Conservation (phyloP, 1,284 basidiomycete species). For the Pseudozyma hubeiensis region DNA sequence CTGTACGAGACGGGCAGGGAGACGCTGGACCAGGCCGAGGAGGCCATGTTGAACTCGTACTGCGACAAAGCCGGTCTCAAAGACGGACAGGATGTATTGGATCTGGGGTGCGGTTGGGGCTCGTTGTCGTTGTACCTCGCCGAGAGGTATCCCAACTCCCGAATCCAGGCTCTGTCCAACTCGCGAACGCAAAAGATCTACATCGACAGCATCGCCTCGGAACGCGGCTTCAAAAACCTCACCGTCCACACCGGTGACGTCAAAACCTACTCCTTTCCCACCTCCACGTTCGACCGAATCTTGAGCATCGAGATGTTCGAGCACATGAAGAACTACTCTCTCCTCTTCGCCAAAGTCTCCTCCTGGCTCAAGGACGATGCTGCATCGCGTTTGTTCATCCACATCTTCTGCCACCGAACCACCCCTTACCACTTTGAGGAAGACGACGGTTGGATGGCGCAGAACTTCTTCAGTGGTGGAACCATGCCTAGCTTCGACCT, state of each 20-base stretch:
- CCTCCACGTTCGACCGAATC: slow-evolving; percentile 76
- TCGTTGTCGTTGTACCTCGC: slow-evolving; percentile 79
- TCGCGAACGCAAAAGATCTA: slow-evolving; percentile 78
- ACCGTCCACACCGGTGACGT: slow-evolving; percentile 79
- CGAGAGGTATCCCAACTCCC: slow-evolving; percentile 79
- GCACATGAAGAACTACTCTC: slow-evolving; percentile 75
- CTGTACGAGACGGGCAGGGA: slow-evolving; percentile 78
- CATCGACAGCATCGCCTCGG: slow-evolving; percentile 75
- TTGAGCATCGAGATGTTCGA: slow-evolving; percentile 86
- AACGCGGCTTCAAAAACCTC: slow-evolving; percentile 75
- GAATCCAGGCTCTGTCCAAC: slow-evolving; percentile 78
- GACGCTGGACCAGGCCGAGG: slow-evolving; percentile 77
- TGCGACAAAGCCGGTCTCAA: slow-evolving; percentile 76
- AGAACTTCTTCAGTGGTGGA: slow-evolving; percentile 79
- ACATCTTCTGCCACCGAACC: slow-evolving; percentile 78
- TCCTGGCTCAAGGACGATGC: slow-evolving; percentile 75
- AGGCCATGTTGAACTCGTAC: slow-evolving; percentile 77
- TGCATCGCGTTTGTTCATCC: slow-evolving; percentile 76
- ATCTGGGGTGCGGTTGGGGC: slow-evolving; percentile 83
- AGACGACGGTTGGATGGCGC: slow-evolving; percentile 78
- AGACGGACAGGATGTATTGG: slow-evolving; percentile 78
- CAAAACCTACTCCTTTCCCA: slow-evolving; percentile 76
- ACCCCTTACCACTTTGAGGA: slow-evolving; percentile 79
- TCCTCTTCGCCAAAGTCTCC: slow-evolving; percentile 76
- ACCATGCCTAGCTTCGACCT: slow-evolving; percentile 73